These are phyloP conservation scores for Leucaena leucocephala DNA, from an alignment of 306 rosid species.

Conservation along the genomic window DNA sequence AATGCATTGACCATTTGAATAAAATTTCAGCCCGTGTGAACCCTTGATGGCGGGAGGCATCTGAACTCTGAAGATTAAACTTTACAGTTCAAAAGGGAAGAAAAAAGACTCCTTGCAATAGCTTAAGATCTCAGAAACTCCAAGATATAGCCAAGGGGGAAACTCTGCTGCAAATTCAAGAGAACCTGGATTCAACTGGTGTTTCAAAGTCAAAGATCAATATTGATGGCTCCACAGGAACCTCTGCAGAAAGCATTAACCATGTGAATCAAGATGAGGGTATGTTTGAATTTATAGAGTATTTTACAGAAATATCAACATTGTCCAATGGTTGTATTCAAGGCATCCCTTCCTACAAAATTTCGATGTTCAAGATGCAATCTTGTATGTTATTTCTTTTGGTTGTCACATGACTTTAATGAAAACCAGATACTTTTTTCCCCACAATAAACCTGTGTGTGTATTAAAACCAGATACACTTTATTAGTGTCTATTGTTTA, in stretches of 20 bases:
- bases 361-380: neutral
- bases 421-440: neutral
- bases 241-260: too few species aligned
- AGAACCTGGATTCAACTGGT: neutral
- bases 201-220: neutral
- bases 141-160: too few species aligned
- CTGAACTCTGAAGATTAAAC: neutral
- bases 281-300: neutral
- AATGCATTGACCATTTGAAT: too few species aligned
- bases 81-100: neutral
- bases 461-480: neutral
- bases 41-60: too few species aligned
- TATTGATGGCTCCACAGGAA: neutral
- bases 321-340: neutral
- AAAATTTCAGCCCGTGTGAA: too few species aligned
- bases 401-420: neutral
- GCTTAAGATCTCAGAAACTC: too few species aligned
- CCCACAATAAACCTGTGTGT: neutral
- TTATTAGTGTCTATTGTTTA: neutral
- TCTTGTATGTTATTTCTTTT: neutral
- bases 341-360: neutral
- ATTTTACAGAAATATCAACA: neutral
- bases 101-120: neutral
- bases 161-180: neutral
- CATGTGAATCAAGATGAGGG: neutral